Base-by-base conservation (phyloP, 768 basidiomycete species). In the Suillus discolor region DNA sequence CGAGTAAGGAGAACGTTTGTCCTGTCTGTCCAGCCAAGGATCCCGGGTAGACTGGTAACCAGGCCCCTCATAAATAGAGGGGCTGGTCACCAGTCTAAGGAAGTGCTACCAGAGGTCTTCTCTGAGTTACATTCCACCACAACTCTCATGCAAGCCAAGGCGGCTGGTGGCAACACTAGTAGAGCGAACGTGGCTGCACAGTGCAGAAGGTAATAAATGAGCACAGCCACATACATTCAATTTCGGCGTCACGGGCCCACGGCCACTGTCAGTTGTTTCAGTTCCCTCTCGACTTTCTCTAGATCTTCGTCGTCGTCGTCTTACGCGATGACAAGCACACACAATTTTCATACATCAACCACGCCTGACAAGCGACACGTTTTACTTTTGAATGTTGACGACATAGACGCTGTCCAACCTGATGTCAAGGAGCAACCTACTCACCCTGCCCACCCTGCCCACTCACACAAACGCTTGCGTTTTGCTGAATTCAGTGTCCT, bases 351-450 rank as follows among this genome's bases (percentile, higher is more conserved):
- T 42, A 18, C 18, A 28, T 42, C 2, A 31, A 25, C 20, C 5
- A 42, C 28, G 41, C 41, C 28, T 57, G 76, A 78, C 7, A 76
- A 75, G 11, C 73, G 73, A 9, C 75, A 57, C 66, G 54, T 12
- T 20, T 61, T 78, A 25, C 53, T 78, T 25, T 42, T 57, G 2
- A 69, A 66, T 51, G 67, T 70, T 1, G 67, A 75, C n/a, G 60
- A 16, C 7, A 38, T 38, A 38, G 36, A 38, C 6, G 25, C 5
- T 16, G 16, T 25, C 18, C 39, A 42, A 25, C 41, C 25, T 28
- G 47, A 60, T 3, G 57, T 62, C 1, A 57, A 68, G n/a, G 62
- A 66, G 54, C 62, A 60, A 16, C 20, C 53, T 3, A 54, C 25
- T 36, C 16, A 23, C 18, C 25, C 61, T n/a, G 28, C 69, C 5